Percentiles rank a stretch among this genome's conserved stretches.
These are phyloP conservation scores for Raffaelea ambrosiae DNA, from an alignment of 2,329 filamentous ascomycete genomes.

Conservation along the genomic window DNA sequence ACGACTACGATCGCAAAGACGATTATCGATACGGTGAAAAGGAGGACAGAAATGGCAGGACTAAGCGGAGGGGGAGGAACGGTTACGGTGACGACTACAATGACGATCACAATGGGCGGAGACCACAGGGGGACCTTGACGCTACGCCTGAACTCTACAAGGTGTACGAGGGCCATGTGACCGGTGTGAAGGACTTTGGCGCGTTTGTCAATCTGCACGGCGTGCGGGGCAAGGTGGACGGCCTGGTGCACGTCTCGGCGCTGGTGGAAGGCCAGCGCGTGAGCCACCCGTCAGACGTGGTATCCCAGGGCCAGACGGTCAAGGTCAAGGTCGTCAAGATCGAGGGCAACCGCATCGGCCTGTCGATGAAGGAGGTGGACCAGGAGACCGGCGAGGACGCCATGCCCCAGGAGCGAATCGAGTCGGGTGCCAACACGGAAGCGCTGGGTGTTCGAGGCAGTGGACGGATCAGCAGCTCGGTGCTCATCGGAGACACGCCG, in stretches of 20 bases:
- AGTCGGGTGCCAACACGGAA: constrained; percentile 86
- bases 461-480: constrained; percentile 23
- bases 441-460: constrained; percentile 59
- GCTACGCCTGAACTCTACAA: constrained; percentile 76
- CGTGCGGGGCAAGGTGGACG: constrained; percentile 81
- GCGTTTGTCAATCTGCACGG: constrained; percentile 89
- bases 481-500: constrained; percentile 23
- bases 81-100: constrained; percentile 41
- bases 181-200: constrained; percentile 90
- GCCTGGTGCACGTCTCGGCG: constrained; percentile 86
- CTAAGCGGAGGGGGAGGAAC: neutral
- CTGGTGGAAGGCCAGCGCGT: constrained; percentile 79
- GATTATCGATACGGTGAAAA: constrained; percentile 25
- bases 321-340: constrained; percentile 91
- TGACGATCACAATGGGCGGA: constrained; percentile 16
- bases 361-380: constrained; percentile 97
- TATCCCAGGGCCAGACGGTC: constrained; percentile 71
- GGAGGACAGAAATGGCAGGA: neutral
- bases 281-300: constrained; percentile 82
- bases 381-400: constrained; percentile 80
- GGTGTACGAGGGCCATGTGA: constrained; percentile 82
- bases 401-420: constrained; percentile 66
- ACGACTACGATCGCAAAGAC: constrained; percentile 6
- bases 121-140: constrained; percentile 59
- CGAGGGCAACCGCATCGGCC: constrained; percentile 69